Percentiles rank a stretch among this genome's conserved stretches.
phyloP scores from a whole-genome alignment of 1,284 basidiomycete species.

The Spongiforma sp. region DNA sequence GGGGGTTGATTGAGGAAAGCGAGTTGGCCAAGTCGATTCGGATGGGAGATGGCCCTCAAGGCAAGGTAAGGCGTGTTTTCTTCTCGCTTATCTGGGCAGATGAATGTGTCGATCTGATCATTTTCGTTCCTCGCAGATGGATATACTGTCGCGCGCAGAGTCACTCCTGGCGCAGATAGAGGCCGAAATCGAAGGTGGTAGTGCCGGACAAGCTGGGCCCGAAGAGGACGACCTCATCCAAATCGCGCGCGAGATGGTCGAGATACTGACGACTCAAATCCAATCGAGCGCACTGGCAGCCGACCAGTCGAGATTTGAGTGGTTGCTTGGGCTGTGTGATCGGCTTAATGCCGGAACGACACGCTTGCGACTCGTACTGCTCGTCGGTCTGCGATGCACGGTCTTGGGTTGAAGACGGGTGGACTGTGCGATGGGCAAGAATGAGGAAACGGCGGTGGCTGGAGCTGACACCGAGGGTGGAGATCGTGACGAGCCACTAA shows the following conservation, averaged over 20 bases:
- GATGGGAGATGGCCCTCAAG: constrained; percentile 54
- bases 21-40: constrained; percentile 73
- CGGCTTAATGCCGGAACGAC: constrained; percentile 55
- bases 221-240: constrained; percentile 54
- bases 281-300: constrained; percentile 56
- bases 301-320: constrained; percentile 65
- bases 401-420: constrained; percentile 50
- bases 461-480: constrained; percentile 34
- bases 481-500: constrained; percentile 56
- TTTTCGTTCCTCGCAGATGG: neutral
- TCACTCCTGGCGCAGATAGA: constrained; percentile 55
- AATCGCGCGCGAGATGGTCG: constrained; percentile 57
- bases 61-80: no score
- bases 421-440: constrained; percentile 6
- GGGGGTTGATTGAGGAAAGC: constrained; percentile 84
- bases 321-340: constrained; percentile 77
- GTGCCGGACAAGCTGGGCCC: neutral
- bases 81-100: neutral
- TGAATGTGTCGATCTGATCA: neutral
- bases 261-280: constrained; percentile 55
- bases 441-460: neutral
- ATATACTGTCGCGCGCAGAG: constrained; percentile 47
- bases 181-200: constrained; percentile 30
- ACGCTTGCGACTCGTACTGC: constrained; percentile 43
- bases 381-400: constrained; percentile 44